Percentiles rank a stretch among this genome's conserved stretches.
phyloP scores from a whole-genome alignment of 1,284 basidiomycete genomes.

The Ceratobasidium sp. region DNA sequence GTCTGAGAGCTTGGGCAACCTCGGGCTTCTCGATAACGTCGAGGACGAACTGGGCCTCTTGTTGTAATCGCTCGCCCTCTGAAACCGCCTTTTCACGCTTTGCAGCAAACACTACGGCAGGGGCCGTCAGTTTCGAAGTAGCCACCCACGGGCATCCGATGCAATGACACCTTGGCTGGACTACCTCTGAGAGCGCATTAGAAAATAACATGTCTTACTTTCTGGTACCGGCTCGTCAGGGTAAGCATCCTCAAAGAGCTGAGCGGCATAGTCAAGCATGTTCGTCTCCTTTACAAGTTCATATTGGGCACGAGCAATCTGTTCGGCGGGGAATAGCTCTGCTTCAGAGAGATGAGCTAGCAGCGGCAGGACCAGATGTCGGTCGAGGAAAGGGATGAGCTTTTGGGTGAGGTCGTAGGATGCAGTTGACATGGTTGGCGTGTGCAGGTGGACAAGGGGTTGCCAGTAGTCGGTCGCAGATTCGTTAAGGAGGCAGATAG shows the following conservation, averaged over 20 bases:
- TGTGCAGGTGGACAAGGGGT: conserved; percentile 36
- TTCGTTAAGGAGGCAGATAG: not conserved
- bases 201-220: conserved; percentile 60
- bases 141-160: not conserved
- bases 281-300: conserved; percentile 97
- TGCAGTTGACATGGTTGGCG: conserved; percentile 23
- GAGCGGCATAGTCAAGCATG: conserved; percentile 92
- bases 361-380: conserved; percentile 92
- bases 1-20: conserved; percentile 87
- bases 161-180: not conserved
- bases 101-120: conserved; percentile 74
- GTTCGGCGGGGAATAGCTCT: conserved; percentile 75
- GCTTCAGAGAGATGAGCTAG: conserved; percentile 86
- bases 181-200: not conserved
- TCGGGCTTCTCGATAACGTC: conserved; percentile 98
- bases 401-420: conserved; percentile 90
- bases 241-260: conserved; percentile 80
- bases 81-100: conserved; percentile 85
- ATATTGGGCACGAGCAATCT: conserved; percentile 90
- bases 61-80: conserved; percentile 84
- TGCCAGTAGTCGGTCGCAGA: not conserved
- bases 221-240: conserved; percentile 73
- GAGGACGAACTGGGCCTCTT: conserved; percentile 91
- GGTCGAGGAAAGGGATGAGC: conserved; percentile 92
- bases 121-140: not conserved